These are phyloP conservation scores for Amoeboradix gromovi DNA, from an alignment of 371 early-diverging fungal genomes.

Conservation along the genomic window DNA sequence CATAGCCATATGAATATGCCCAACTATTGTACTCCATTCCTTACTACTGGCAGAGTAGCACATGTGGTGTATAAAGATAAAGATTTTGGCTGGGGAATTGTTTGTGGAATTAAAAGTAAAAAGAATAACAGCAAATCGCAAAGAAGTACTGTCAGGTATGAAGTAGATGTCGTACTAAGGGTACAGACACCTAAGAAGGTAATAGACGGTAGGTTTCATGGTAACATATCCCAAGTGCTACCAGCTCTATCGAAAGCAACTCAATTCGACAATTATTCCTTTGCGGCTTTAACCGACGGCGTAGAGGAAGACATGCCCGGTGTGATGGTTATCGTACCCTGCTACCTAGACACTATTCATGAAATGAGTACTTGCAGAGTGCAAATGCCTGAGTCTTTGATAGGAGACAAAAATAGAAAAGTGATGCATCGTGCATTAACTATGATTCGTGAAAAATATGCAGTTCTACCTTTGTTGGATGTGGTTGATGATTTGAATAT, in stretches of 20 bases:
- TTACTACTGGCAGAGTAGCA: conserved; percentile 1
- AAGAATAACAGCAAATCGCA: conserved; percentile 4
- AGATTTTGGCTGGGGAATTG: conserved; percentile 82
- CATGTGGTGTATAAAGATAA: conserved; percentile 6
- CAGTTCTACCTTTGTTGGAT: conserved; percentile 41
- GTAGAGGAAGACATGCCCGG: neutral
- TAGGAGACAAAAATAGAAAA: conserved; percentile 20
- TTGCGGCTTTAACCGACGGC: neutral
- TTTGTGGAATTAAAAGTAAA: conserved; percentile 25
- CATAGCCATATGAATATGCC: conserved; percentile 55
- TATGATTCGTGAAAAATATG: conserved; percentile 42
- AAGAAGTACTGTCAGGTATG: conserved; percentile 13
- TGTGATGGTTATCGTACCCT: neutral
- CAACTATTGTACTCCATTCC: conserved; percentile 26
- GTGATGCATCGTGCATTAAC: conserved; percentile 31
- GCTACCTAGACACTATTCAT: conserved; percentile 27
- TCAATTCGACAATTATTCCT: neutral
- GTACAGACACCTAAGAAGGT: neutral
- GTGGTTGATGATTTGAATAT: conserved; percentile 68
- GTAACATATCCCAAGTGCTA: neutral
- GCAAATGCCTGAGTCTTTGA: conserved; percentile 37
- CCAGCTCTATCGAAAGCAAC: neutral
- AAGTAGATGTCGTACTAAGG: conserved; percentile 47
- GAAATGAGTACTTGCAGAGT: conserved; percentile 43
- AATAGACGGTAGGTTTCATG: neutral